Percentiles rank a stretch among this genome's conserved stretches.
Conservation (phyloP, 495 filamentous ascomycete genomes). For the Penicillium psychrofluorescens region DNA sequence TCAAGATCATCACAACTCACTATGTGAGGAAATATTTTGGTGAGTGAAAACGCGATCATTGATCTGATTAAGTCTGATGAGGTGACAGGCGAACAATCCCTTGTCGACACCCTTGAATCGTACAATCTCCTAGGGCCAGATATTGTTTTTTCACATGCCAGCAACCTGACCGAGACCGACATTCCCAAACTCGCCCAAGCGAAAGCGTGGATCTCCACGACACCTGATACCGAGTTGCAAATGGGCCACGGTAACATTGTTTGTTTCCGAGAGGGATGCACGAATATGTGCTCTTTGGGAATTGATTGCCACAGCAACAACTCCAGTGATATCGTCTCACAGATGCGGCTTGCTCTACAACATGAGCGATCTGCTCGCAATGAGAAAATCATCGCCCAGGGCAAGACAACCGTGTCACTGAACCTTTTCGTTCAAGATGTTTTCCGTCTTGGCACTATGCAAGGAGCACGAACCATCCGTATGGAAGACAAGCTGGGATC, state of each 20-base stretch:
- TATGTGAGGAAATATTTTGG: slow-evolving; percentile 12
- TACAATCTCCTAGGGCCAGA: slow-evolving; percentile 26
- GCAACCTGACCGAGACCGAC: slow-evolving; percentile 14
- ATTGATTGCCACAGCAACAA: slow-evolving; percentile 43
- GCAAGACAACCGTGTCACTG: slow-evolving; percentile 19
- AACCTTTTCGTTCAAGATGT: slow-evolving; percentile 34
- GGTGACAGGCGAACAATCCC: slow-evolving; percentile 5
- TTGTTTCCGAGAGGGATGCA: slow-evolving; percentile 18
- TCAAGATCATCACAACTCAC: slow-evolving; percentile 32
- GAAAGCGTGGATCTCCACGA: slow-evolving; percentile 23
- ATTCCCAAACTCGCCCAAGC: slow-evolving; percentile 14
- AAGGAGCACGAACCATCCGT: slow-evolving; percentile 36
- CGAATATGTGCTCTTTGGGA: slow-evolving; percentile 30
- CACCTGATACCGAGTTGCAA: slow-evolving; percentile 37
- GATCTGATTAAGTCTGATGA: not conserved
- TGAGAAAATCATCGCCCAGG: slow-evolving; percentile 14
- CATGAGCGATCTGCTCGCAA: slow-evolving; percentile 24
- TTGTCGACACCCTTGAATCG: slow-evolving; percentile 19
- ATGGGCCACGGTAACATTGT: slow-evolving; percentile 28
- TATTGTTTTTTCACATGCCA: slow-evolving; percentile 33
- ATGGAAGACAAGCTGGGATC: slow-evolving; percentile 36
- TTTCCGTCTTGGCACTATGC: slow-evolving; percentile 43
- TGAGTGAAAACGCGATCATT: not conserved
- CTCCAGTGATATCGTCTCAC: slow-evolving; percentile 30
- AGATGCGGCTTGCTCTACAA: slow-evolving; percentile 39